phyloP scores from a whole-genome alignment of 1,284 basidiomycete genomes.

The Fereydounia khargensis region DNA sequence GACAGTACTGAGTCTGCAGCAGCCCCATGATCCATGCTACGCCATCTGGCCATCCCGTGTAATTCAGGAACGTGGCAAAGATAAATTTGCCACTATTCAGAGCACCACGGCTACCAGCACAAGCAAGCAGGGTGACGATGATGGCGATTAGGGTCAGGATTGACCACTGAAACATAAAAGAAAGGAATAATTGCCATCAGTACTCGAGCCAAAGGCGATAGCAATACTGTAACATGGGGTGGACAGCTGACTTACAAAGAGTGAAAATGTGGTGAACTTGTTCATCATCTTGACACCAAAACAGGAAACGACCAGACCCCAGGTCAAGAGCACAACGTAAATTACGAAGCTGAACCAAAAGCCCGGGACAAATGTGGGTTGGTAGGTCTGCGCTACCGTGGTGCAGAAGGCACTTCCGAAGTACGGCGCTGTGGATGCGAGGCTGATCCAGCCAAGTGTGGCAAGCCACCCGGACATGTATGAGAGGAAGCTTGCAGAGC shows the following conservation, averaged over 20 bases:
- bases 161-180: no score
- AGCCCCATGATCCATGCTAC: conserved; percentile 32
- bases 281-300: conserved; percentile 29
- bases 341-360: conserved; percentile 13
- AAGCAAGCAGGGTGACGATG: conserved; percentile 18
- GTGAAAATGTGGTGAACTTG: conserved; percentile 14
- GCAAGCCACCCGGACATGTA: conserved; percentile 24
- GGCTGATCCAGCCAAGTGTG: conserved; percentile 22
- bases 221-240: no score
- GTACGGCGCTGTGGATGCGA: conserved; percentile 19
- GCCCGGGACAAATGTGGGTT: conserved; percentile 5
- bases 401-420: conserved; percentile 11
- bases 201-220: no score
- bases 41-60: conserved; percentile 30
- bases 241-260: no score
- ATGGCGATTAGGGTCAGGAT: no score
- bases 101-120: conserved; percentile 17
- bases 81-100: conserved; percentile 16
- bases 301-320: conserved; percentile 13
- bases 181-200: no score
- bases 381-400: conserved; percentile 13
- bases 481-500: conserved; percentile 6
- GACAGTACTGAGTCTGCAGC: conserved; percentile 29
- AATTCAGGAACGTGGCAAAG: conserved; percentile 25
- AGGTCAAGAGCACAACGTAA: no score